phyloP scores from a whole-genome alignment of 192 early-diverging fungal species.

The Podila epigama region DNA sequence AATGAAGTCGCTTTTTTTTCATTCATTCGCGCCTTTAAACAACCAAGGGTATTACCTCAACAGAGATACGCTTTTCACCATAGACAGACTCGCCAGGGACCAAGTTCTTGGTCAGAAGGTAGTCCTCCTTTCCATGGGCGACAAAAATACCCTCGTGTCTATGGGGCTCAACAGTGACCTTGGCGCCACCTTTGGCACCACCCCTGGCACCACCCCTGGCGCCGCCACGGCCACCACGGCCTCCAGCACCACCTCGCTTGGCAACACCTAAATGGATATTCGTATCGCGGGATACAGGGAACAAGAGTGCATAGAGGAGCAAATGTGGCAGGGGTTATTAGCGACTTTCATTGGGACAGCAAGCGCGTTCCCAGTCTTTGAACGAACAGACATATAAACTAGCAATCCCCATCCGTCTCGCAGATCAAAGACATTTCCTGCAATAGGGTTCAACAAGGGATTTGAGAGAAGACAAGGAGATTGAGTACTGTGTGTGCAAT shows the following conservation, averaged over 20 bases:
- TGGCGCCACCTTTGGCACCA: conserved; percentile 89
- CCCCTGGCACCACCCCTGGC: conserved; percentile 69
- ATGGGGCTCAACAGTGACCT: conserved; percentile 97
- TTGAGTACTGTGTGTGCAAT: too few relatives aligned
- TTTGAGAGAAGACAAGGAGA: not conserved
- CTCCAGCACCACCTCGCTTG: conserved; percentile 64
- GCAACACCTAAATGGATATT: conserved; percentile 47
- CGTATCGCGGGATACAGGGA: not conserved
- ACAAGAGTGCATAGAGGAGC: not conserved
- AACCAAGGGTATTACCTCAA: conserved; percentile 60
- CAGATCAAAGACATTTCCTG: not conserved
- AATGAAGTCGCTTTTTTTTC: not conserved
- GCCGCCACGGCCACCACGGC: conserved; percentile 60
- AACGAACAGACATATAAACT: not conserved
- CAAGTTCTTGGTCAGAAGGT: conserved; percentile 98
- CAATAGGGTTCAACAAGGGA: not conserved
- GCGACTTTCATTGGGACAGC: not conserved
- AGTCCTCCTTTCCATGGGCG: conserved; percentile 98
- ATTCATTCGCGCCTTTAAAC: not conserved
- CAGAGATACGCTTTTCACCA: conserved; percentile 97
- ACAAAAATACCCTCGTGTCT: conserved; percentile 95
- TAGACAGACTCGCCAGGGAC: conserved; percentile 97
- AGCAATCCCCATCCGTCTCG: not conserved
- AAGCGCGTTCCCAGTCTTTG: not conserved
- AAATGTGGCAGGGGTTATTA: not conserved